phyloP scores from a whole-genome alignment of 345 rosid genomes.

The Streptanthus diversifolius region DNA sequence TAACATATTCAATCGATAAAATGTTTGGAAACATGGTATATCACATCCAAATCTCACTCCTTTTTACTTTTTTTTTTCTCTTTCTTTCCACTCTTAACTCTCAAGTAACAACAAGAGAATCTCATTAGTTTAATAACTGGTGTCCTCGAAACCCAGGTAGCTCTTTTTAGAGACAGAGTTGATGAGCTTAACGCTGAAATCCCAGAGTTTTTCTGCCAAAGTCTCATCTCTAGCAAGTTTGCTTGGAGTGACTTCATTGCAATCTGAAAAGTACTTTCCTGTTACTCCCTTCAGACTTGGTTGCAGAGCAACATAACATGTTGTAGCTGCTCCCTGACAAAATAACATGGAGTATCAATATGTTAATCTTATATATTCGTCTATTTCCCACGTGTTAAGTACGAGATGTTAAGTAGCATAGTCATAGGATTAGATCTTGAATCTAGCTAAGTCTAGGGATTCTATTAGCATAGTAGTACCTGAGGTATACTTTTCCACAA shows the following conservation, averaged over 20 bases:
- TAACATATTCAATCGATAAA: conserved; percentile 4
- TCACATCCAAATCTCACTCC: not conserved
- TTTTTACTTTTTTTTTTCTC: not conserved
- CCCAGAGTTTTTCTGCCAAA: conserved; percentile 68
- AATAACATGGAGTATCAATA: not conserved
- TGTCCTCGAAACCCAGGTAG: conserved; percentile 18
- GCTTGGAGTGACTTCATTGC: conserved; percentile 67
- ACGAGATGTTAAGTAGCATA: not conserved
- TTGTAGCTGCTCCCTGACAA: conserved; percentile 88
- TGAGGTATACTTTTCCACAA: conserved; percentile 88
- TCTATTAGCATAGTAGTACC: conserved; percentile 39
- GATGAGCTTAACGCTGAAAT: conserved; percentile 61
- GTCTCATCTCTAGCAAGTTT: conserved; percentile 48
- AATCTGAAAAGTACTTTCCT: conserved; percentile 75
- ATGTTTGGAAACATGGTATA: not conserved
- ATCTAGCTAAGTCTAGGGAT: not conserved
- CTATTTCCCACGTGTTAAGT: not conserved
- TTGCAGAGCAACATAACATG: conserved; percentile 82
- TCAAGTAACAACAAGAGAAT: not conserved
- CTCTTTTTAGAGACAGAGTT: conserved; percentile 37
- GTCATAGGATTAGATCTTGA: not conserved
- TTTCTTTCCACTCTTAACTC: not conserved
- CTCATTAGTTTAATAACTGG: not conserved
- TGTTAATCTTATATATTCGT: not conserved
- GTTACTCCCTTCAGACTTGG: conserved; percentile 60